These are phyloP conservation scores for Elaeis guineensis DNA, from an alignment of 176 grass and related monocot species.

Conservation along the genomic window DNA sequence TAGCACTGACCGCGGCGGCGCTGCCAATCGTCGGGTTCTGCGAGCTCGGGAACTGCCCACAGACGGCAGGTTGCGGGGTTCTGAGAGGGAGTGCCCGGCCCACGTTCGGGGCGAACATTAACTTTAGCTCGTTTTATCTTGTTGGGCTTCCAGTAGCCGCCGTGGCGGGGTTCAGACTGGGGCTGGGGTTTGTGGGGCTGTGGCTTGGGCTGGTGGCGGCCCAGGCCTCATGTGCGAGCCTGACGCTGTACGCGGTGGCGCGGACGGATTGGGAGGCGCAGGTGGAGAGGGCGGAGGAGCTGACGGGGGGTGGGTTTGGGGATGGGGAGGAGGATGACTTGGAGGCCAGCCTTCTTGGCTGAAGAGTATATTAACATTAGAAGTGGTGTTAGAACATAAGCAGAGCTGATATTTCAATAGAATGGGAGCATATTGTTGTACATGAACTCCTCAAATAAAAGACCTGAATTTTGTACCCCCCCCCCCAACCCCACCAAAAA, in stretches of 20 bases:
- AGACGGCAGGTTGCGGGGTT: conserved; percentile 11
- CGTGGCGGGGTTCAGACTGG: not conserved
- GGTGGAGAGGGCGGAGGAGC: conserved; percentile 1
- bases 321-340: conserved; percentile 19
- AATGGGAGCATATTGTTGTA: no score
- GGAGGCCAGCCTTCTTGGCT: conserved; percentile 17
- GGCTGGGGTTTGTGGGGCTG: conserved; percentile 1
- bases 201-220: conserved; percentile 13
- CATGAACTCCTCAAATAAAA: no score
- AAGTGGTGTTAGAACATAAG: no score
- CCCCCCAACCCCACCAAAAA: no score
- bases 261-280: conserved; percentile 8
- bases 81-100: conserved; percentile 8
- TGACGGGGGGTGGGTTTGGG: not conserved
- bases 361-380: not conserved
- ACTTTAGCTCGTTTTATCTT: conserved; percentile 16
- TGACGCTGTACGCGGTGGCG: not conserved
- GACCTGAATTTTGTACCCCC: no score
- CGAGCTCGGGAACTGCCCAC: conserved; percentile 14
- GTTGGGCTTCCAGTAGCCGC: conserved; percentile 8
- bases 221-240: conserved; percentile 5
- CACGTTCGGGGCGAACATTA: conserved; percentile 2
- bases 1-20: conserved; percentile 5
- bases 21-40: conserved; percentile 13
- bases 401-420: no score